Evolutionary conservation across 2,329 filamentous ascomycete genomes (phyloP).

Genomic region (Colletotrichum musicola): DNA sequence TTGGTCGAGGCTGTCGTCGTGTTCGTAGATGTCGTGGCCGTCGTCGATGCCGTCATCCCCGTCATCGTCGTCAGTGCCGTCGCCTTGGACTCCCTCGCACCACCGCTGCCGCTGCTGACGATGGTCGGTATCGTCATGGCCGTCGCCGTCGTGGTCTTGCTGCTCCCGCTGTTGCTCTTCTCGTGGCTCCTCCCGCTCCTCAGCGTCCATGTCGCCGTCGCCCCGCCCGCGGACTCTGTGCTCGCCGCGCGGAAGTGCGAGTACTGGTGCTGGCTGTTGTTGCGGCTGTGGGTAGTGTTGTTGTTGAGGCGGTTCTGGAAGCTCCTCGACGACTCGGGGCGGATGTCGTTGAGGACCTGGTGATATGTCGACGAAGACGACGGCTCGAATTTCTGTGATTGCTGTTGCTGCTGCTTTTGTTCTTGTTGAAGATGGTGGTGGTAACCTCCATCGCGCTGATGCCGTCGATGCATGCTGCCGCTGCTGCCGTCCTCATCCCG

Average conservation of each 20-base stretch:
- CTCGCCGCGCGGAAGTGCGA: constrained; percentile 6
- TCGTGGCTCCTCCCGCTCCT: constrained; percentile 22
- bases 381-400: background rate
- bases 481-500: background rate
- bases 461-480: background rate
- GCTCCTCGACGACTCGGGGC: constrained; percentile 34
- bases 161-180: constrained; percentile 31
- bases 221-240: constrained; percentile 11
- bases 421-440: background rate
- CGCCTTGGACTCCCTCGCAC: constrained; percentile 4
- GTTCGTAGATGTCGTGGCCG: background rate
- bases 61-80: too few relatives aligned
- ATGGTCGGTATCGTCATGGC: constrained; percentile 2
- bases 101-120: background rate
- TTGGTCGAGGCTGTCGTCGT: background rate
- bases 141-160: constrained; percentile 25
- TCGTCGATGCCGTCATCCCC: background rate
- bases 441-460: too few relatives aligned
- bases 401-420: constrained; percentile 3
- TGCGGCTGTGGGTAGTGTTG: background rate
- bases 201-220: constrained; percentile 4
- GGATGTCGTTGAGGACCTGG: constrained; percentile 15
- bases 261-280: background rate
- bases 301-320: background rate
- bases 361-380: constrained; percentile 29